These are phyloP conservation scores for Podospora conica DNA, from an alignment of 495 filamentous ascomycete genomes.

Conservation along the genomic window DNA sequence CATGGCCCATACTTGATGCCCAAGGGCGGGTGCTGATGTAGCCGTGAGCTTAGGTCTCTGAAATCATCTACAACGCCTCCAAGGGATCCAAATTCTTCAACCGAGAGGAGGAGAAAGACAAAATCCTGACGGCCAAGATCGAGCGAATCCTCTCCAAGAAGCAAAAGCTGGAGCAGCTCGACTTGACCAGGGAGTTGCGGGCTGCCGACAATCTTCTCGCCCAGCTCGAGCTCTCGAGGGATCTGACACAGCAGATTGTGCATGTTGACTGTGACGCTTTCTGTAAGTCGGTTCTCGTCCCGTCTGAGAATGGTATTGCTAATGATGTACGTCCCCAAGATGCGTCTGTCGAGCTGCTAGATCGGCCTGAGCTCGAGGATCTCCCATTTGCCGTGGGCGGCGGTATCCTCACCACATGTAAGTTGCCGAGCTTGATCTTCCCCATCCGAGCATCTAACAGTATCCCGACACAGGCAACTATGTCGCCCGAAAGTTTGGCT, in stretches of 20 bases:
- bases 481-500: constrained; percentile 80
- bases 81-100: constrained; percentile 97
- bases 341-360: constrained; percentile 88
- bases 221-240: constrained; percentile 69
- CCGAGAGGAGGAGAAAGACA: constrained; percentile 79
- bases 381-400: constrained; percentile 91
- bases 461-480: constrained; percentile 80
- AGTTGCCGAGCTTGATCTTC: background rate
- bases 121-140: constrained; percentile 79
- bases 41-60: constrained; percentile 58
- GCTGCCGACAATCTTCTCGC: constrained; percentile 76
- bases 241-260: constrained; percentile 76
- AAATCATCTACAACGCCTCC: constrained; percentile 94
- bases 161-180: constrained; percentile 65
- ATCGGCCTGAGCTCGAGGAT: constrained; percentile 80
- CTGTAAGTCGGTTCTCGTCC: too few species aligned
- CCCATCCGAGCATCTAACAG: background rate
- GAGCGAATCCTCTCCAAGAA: constrained; percentile 72
- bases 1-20: background rate
- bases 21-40: background rate
- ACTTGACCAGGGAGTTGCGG: constrained; percentile 64
- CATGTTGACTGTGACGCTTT: constrained; percentile 99
- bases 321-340: constrained; percentile 23
- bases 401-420: constrained; percentile 52
- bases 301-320: background rate